A percentile compares a stretch with the other conserved stretches of the same genome.
phyloP scores from a whole-genome alignment of 495 filamentous ascomycete species.

The Margaritispora aquatica region DNA sequence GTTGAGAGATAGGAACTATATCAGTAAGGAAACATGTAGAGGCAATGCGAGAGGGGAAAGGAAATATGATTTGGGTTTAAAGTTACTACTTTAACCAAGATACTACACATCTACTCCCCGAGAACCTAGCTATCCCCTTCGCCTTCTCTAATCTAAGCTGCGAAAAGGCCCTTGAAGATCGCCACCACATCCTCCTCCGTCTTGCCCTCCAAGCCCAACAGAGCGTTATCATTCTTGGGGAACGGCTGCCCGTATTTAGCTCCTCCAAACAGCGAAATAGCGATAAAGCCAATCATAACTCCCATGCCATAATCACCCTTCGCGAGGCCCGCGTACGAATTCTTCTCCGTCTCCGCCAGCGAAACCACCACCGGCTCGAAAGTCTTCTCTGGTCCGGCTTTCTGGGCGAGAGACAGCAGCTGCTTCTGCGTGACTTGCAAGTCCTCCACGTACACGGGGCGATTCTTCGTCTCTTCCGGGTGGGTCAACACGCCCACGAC shows the following conservation, averaged over 20 bases:
- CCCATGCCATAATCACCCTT: slow-evolving; percentile 25
- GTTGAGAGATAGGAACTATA: too few relatives aligned
- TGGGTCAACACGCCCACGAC: slow-evolving; percentile 38
- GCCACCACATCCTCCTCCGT: slow-evolving; percentile 25
- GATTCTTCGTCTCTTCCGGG: slow-evolving; percentile 44
- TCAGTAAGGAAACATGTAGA: too few relatives aligned
- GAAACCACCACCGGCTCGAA: slow-evolving; percentile 22
- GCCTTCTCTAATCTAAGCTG: too few relatives aligned
- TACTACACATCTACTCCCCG: too few relatives aligned
- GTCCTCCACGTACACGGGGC: slow-evolving; percentile 35
- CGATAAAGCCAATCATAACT: slow-evolving; percentile 22
- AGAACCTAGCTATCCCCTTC: too few relatives aligned
- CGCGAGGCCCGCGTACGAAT: slow-evolving; percentile 20
- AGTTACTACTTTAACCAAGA: too few relatives aligned
- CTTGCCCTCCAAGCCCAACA: slow-evolving; percentile 32
- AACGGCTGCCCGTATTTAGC: slow-evolving; percentile 36
- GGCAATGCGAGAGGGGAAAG: too few relatives aligned
- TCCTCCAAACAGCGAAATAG: slow-evolving; percentile 30
- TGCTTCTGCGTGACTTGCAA: slow-evolving; percentile 36
- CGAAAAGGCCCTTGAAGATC: slow-evolving; percentile 5
- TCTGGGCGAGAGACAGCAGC: slow-evolving; percentile 34
- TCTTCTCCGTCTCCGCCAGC: slow-evolving; percentile 28
- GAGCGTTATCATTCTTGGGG: slow-evolving; percentile 29
- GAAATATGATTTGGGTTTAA: too few relatives aligned
- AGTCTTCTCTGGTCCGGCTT: slow-evolving; percentile 30